A percentile compares a stretch with the other conserved stretches of the same genome.
Conservation (phyloP, 208 protist species). For the Blechomonas ayalai region DNA sequence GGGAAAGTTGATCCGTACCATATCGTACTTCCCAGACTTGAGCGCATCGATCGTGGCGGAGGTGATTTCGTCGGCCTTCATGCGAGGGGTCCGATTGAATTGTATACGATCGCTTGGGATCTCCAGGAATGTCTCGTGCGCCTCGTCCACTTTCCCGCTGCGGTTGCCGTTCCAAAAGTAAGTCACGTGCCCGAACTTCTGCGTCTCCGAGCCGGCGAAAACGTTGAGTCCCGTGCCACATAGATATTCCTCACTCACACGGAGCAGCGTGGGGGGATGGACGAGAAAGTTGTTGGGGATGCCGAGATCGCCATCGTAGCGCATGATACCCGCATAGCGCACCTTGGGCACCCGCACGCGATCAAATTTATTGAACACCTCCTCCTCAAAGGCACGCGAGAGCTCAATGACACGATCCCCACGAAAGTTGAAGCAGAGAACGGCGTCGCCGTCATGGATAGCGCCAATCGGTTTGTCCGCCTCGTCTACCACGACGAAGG, state of each 20-base stretch:
- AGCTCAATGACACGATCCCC: slow-evolving; percentile 94
- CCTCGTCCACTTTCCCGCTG: slow-evolving; percentile 84
- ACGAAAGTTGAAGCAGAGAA: slow-evolving; percentile 94
- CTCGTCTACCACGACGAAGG: slow-evolving; percentile 80
- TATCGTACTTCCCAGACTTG: slow-evolving; percentile 85
- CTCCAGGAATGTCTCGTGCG: slow-evolving; percentile 88
- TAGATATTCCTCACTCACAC: slow-evolving; percentile 89
- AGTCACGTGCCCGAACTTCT: slow-evolving; percentile 96
- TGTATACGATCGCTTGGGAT: slow-evolving; percentile 88
- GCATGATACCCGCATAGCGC: slow-evolving; percentile 92
- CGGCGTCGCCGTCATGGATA: slow-evolving; percentile 92
- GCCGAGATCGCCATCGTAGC: slow-evolving; percentile 93
- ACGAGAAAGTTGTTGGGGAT: slow-evolving; percentile 94
- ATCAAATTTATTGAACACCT: slow-evolving; percentile 89
- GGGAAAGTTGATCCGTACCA: slow-evolving; percentile 92
- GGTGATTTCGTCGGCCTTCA: slow-evolving; percentile 93
- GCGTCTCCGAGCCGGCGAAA: slow-evolving; percentile 93
- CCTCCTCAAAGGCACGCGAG: slow-evolving; percentile 90
- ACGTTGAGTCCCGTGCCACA: slow-evolving; percentile 72
- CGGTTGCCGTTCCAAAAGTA: slow-evolving; percentile 97
- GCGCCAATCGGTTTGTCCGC: slow-evolving; percentile 76
- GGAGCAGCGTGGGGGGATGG: slow-evolving; percentile 80
- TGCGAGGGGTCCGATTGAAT: slow-evolving; percentile 92
- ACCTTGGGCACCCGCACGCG: slow-evolving; percentile 88
- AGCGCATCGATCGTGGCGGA: slow-evolving; percentile 83